Percentiles rank a stretch among this genome's conserved stretches.
phyloP scores from a whole-genome alignment of 805 yeast species.

The Ogataea parapolymorpha region DNA sequence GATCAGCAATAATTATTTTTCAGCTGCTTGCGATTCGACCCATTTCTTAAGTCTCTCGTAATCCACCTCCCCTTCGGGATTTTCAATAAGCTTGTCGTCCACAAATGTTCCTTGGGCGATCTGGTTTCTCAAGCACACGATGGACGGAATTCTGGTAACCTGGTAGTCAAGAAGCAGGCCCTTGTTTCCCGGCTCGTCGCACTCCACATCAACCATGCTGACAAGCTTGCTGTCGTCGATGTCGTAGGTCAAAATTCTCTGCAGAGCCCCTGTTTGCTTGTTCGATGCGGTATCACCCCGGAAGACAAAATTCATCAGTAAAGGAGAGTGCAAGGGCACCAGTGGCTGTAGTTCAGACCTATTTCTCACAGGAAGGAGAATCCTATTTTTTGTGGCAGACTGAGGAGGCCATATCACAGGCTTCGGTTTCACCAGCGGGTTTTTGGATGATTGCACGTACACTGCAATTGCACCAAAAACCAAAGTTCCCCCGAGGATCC shows the following conservation, averaged over 20 bases:
- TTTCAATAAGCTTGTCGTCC: constrained; percentile 27
- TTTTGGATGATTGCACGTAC: constrained; percentile 25
- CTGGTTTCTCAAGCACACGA: constrained; percentile 66
- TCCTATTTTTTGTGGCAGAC: constrained; percentile 33
- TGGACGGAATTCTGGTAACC: constrained; percentile 53
- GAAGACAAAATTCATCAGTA: constrained; percentile 68
- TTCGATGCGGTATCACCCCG: constrained; percentile 62
- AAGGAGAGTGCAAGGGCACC: constrained; percentile 53
- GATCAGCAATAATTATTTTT: constrained; percentile 16
- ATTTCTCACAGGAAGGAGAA: constrained; percentile 52
- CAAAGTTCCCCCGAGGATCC: constrained; percentile 30
- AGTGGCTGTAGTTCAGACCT: constrained; percentile 57
- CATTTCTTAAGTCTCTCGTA: constrained; percentile 41
- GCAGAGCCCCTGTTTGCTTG: constrained; percentile 59
- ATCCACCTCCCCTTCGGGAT: constrained; percentile 37
- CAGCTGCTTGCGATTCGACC: constrained; percentile 41
- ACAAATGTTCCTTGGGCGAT: constrained; percentile 45
- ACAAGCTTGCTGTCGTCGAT: constrained; percentile 41
- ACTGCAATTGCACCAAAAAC: constrained; percentile 25
- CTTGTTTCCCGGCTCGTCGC: constrained; percentile 61
- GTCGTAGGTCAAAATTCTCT: constrained; percentile 45
- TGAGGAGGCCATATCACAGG: constrained; percentile 37
- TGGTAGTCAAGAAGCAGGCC: constrained; percentile 57
- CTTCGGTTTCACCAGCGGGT: constrained; percentile 30
- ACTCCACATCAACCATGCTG: constrained; percentile 67